Evolutionary conservation across 2,329 filamentous ascomycete genomes (phyloP), one percentile per base, ranked within the genome.

Genomic region (Cadophora gregata): DNA sequence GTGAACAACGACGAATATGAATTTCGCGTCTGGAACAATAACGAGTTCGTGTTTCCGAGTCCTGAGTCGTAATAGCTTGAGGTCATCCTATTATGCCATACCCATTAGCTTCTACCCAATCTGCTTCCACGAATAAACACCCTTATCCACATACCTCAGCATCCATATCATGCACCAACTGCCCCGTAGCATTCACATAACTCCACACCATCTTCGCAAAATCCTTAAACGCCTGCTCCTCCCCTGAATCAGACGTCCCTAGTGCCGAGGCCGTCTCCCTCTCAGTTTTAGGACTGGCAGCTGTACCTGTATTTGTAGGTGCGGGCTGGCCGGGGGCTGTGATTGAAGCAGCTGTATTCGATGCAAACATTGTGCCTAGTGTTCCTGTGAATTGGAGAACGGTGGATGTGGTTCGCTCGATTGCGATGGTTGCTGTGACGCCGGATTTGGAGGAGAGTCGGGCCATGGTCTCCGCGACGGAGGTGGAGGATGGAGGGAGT

Each of bases 11-110:
- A 94, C 87, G 45, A 95, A 84, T 56, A 96, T 82, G 78, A 92
- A 96, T 75, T 92, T 93, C 48, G 86, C 76, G 77, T 95, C 92
- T 78, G 91, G 92, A 24, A 95, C 90, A 75, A 96, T 92, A 67
- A 96, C 90, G 69, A 96, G 81, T 78, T 96, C 93, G 73, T 93
- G 91, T 78, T 92, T 93, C 81, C 89, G 93, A n/a, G 92, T 95
- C 71, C 93, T 86, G 70, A 96, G 77, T 69, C 92, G 85, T 61
- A 96, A 79, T 58, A 96, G 81, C 79, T 90, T 93, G 69, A 94
- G 79, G 76, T 94, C 92, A 74, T 96, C 92, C 84, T 90, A 70
- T 16, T 27, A 24, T 21, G 36, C 19, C 14, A n/a, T n/a, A n/a
- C n/a, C n/a, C n/a, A 59, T 74, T 59, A 74, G 69, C 27, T 53